Evolutionary conservation across 2,329 filamentous ascomycete species (phyloP), one percentile per base, ranked within the genome.

Genomic region (Botrytis fragariae): DNA sequence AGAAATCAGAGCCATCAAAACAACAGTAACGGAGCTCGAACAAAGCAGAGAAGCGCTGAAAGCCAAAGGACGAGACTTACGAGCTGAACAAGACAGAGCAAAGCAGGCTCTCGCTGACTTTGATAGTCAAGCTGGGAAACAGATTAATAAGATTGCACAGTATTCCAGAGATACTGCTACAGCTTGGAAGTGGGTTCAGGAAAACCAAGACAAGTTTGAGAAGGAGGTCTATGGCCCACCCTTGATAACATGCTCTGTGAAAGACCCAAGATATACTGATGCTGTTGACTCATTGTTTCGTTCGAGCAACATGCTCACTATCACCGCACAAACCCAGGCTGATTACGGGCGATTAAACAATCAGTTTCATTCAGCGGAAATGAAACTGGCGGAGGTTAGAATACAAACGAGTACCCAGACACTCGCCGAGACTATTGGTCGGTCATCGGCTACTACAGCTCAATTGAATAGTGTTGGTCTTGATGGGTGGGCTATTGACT

Each of bases 181-280:
- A 76, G 94, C 91, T 3, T 97, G 93, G 90, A 86, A 90, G 60
- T 99, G 95, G 95, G 87, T 98, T 69, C 87, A 93, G 79, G 82
- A 89, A 3, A 90, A 99, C 80, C 87, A 87, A 74, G 80, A 86
- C 65, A 80, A 83, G 61, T 91, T 93, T 75, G 85, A 89, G 76
- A 85, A 87, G 48, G 83, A 87, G 54, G 87, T 93, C n/a, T 90
- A 87, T 78, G 90, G 89, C 0, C 91, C 91, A 29, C 87, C 91
- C 0, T 84, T 92, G 35, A 81, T 93, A 48, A 87, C 87, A 69
- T 93, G 91, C 79, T 89, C 88, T 0, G 82, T 93, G 61, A 90
- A 87, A 74, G 86, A 92, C 75, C 82, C 86, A 10, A 84, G 81
- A 74, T 89, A 88, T 77, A 88, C 88, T 18, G 83, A 88, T 77